Evolutionary conservation across 371 early-diverging fungal species (phyloP).

Genomic region (Circinella umbellata): DNA sequence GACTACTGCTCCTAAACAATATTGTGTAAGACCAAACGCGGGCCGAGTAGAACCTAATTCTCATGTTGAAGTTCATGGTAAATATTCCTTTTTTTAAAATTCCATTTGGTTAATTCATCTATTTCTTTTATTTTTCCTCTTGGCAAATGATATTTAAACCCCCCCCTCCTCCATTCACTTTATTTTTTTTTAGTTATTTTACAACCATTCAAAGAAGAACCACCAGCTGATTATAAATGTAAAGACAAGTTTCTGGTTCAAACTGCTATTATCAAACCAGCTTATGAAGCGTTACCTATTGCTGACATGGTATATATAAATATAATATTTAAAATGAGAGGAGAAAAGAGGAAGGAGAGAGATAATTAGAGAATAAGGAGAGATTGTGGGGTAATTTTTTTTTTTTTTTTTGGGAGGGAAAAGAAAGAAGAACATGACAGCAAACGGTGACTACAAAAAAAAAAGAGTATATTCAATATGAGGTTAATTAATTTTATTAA

Average conservation of each 20-base stretch:
- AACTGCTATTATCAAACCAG: slow-evolving; percentile 20
- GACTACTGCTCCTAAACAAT: slow-evolving; percentile 92
- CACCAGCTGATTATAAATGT: slow-evolving; percentile 69
- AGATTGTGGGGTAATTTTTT: no score
- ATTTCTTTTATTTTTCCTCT: slow-evolving; percentile 17
- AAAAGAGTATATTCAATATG: no score
- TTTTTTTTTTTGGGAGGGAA: no score
- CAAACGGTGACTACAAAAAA: no score
- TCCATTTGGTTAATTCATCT: neutral
- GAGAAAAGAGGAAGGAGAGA: no score
- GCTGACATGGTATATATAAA: slow-evolving; percentile 24
- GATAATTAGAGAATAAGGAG: no score
- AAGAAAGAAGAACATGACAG: no score
- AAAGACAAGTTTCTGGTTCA: slow-evolving; percentile 90
- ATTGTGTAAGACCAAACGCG: slow-evolving; percentile 89
- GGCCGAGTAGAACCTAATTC: slow-evolving; percentile 73
- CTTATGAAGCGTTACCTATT: slow-evolving; percentile 20
- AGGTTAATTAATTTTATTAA: no score
- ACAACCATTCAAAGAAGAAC: slow-evolving; percentile 79
- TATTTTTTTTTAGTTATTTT: slow-evolving; percentile 60
- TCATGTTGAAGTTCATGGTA: slow-evolving; percentile 69
- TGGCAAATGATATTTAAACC: neutral
- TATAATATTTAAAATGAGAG: no score
- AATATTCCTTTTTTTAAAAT: neutral
- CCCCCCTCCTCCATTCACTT: neutral